Evolutionary conservation across 2,329 filamentous ascomycete genomes (phyloP).

Genomic region (Periconia macrospinosa): DNA sequence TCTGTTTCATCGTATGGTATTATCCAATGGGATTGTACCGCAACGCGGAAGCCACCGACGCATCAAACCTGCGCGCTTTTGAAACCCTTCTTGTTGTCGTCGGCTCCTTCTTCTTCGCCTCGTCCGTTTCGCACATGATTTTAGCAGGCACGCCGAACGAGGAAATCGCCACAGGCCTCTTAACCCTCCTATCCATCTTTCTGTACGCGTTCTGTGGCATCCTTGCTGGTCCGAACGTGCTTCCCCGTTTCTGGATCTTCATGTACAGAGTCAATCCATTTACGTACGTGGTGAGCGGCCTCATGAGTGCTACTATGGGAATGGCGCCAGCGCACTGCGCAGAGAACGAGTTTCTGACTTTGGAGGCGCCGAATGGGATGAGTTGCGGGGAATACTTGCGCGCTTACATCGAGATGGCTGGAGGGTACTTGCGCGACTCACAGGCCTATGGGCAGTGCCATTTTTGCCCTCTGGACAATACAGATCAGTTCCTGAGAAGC

Average conservation of each 20-base stretch:
- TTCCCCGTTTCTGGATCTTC: constrained; percentile 80
- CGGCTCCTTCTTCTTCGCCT: constrained; percentile 76
- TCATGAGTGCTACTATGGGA: constrained; percentile 69
- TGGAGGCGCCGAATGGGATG: constrained; percentile 60
- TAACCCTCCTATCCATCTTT: constrained; percentile 71
- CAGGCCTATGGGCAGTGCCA: constrained; percentile 38
- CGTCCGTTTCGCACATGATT: constrained; percentile 77
- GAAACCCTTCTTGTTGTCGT: constrained; percentile 78
- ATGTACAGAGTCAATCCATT: constrained; percentile 83
- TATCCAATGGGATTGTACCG: constrained; percentile 78
- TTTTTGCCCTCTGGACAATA: constrained; percentile 46
- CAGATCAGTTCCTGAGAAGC: constrained; percentile 51
- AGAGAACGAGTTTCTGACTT: constrained; percentile 66
- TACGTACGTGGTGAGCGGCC: constrained; percentile 75
- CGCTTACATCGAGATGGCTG: constrained; percentile 27
- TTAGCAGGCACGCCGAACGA: constrained; percentile 76
- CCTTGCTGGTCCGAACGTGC: constrained; percentile 61
- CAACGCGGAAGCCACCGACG: constrained; percentile 66
- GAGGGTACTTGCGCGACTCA: constrained; percentile 43
- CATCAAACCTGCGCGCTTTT: constrained; percentile 68
- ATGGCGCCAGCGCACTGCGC: constrained; percentile 70
- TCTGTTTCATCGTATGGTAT: constrained; percentile 82
- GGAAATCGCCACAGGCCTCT: constrained; percentile 74
- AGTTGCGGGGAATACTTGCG: constrained; percentile 45
- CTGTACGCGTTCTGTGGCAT: constrained; percentile 71